Evolutionary conservation across 306 rosid genomes (phyloP).

Genomic region (Quercus rubra): DNA sequence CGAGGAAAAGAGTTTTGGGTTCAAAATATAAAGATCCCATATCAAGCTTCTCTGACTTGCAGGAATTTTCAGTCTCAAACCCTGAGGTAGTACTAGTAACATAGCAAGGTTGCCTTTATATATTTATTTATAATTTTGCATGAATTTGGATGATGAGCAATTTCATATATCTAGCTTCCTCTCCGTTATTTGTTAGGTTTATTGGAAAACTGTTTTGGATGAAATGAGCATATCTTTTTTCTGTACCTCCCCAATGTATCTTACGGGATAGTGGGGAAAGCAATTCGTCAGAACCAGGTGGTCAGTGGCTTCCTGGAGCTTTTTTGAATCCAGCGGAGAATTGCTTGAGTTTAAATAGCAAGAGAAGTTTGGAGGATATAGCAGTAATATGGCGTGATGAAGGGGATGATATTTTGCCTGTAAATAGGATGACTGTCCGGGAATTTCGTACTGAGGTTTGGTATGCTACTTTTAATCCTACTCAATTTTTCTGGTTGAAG

Average conservation of each 20-base stretch:
- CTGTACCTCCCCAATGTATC: constrained; percentile 66
- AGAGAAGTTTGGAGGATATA: constrained; percentile 63
- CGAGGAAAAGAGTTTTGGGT: constrained; percentile 74
- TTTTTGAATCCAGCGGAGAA: constrained; percentile 70
- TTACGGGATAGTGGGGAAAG: constrained; percentile 45
- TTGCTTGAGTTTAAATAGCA: constrained; percentile 56
- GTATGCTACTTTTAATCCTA: constrained; percentile 40
- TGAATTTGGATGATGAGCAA: not conserved
- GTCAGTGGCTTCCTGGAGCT: constrained; percentile 92
- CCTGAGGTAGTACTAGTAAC: constrained; percentile 53
- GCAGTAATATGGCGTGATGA: constrained; percentile 81
- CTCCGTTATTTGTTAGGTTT: constrained; percentile 48
- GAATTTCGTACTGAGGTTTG: constrained; percentile 82
- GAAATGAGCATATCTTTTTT: constrained; percentile 68
- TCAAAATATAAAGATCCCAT: constrained; percentile 76
- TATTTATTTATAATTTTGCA: not conserved
- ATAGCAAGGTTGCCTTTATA: constrained; percentile 5
- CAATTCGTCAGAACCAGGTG: constrained; percentile 48
- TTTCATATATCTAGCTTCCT: constrained; percentile 8
- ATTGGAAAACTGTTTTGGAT: constrained; percentile 67
- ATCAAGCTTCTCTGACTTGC: constrained; percentile 71
- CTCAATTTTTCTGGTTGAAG: not conserved
- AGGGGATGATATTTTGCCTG: constrained; percentile 60
- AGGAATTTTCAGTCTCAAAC: constrained; percentile 71
- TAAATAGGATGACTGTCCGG: constrained; percentile 55